Conservation (phyloP, 208 protist genomes). For the Leishmania braziliensis region DNA sequence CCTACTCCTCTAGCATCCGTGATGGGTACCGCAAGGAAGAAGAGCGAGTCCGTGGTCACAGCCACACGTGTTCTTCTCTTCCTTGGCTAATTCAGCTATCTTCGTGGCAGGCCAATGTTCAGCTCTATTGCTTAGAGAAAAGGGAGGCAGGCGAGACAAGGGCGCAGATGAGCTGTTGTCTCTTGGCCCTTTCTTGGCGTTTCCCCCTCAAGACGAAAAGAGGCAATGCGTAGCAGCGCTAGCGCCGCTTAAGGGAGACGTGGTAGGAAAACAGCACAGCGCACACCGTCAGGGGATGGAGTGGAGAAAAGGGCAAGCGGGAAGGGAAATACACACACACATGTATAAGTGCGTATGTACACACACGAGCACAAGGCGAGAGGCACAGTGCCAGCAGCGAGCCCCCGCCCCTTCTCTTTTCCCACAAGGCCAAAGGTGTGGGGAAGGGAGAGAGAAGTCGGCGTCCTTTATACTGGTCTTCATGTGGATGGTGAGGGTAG, state of each 20-base stretch:
- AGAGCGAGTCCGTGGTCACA: background rate
- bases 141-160: background rate
- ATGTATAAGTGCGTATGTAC: background rate
- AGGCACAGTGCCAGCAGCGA: background rate
- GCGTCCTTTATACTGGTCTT: slow-evolving; percentile 37
- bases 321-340: background rate
- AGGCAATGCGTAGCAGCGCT: background rate
- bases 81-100: background rate
- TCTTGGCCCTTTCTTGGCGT: background rate
- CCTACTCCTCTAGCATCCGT: background rate
- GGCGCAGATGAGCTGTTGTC: background rate
- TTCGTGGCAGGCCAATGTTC: background rate
- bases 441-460: slow-evolving; percentile 27
- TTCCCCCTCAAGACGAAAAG: background rate
- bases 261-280: background rate
- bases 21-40: background rate
- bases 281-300: background rate
- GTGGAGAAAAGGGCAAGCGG: too few species aligned
- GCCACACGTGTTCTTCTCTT: background rate
- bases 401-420: background rate
- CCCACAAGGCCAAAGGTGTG: background rate
- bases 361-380: background rate
- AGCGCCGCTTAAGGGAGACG: background rate
- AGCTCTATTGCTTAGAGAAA: background rate
- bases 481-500: slow-evolving; percentile 38